Evolutionary conservation across 352 stramenopile genomes (phyloP).

Genomic region (Nothophytophthora sp.): DNA sequence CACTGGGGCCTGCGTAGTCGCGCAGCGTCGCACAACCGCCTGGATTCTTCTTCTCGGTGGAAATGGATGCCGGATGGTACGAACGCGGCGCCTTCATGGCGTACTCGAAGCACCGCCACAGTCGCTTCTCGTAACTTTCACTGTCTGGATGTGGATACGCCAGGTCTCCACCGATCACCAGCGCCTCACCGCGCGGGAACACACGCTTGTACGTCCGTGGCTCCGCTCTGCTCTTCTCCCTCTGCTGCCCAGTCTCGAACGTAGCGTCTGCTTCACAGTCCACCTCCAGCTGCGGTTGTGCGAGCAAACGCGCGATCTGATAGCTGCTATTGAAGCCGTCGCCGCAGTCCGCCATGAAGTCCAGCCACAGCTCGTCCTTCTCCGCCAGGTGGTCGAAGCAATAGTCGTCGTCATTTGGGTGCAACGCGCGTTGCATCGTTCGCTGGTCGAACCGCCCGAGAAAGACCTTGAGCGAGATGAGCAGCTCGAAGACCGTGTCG

Average conservation of each 20-base stretch:
- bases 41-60: conserved; percentile 77
- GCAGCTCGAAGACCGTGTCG: conserved; percentile 90
- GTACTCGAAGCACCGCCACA: conserved; percentile 94
- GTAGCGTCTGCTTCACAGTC: conserved; percentile 43
- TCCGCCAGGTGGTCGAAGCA: conserved; percentile 81
- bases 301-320: conserved; percentile 90
- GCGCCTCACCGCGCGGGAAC: conserved; percentile 84
- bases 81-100: conserved; percentile 88
- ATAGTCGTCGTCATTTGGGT: conserved; percentile 72
- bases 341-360: conserved; percentile 94
- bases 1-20: conserved; percentile 73
- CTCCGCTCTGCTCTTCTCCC: conserved; percentile 30
- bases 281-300: conserved; percentile 86
- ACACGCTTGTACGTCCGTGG: conserved; percentile 40
- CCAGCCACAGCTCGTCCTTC: conserved; percentile 90
- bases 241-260: conserved; percentile 10
- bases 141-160: conserved; percentile 90
- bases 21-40: conserved; percentile 41
- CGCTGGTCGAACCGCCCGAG: conserved; percentile 91
- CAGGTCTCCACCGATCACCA: conserved; percentile 93
- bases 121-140: conserved; percentile 88
- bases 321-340: conserved; percentile 95
- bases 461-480: conserved; percentile 94
- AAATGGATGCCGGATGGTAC: conserved; percentile 90
- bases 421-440: conserved; percentile 88